Base-by-base conservation (phyloP, 2,329 filamentous ascomycete species). In the Colletotrichum salicis region DNA sequence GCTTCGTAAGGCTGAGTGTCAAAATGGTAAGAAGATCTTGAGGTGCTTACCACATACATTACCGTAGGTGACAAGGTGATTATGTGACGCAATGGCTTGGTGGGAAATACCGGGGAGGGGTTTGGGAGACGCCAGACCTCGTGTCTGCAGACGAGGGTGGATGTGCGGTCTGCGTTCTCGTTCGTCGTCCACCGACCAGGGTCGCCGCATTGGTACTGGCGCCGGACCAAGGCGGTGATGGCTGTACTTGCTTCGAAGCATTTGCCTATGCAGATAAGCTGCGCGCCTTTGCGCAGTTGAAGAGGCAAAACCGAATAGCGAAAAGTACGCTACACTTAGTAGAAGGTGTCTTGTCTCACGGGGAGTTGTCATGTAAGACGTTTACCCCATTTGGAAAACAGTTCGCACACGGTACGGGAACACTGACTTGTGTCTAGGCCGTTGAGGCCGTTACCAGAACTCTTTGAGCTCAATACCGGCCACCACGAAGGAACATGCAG, bases 191-290 rank as follows among this genome's bases (percentile, higher is more conserved):
- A 29, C 15, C 31, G 51, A 45, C 68, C 45, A 41, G 58, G 58
- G 48, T 24, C 29, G 57, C 64, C 59, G 31, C 51, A 59, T 63
- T 54, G 51, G 69, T 69, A 54, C 65, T 72, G 60, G 65, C 55
- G 59, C 51, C 69, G 69, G 69, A 68, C 45, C 24, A 71, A 69
- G 64, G 69, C 65, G 65, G 59, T 64, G 69, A 51, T 55, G 54
- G 58, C 54, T 59, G 65, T 55, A 48, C 37, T 22, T 67, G 15
- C 52, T 33, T 58, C 31, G 58, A 69, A 54, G 51, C 48, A 54
- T 27, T 27, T 35, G 48, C 35, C 37, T 52, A 71, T 58, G 68
- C 57, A 62, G 57, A 67, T 45, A 67, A 58, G 64, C 63, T 54
- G 22, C 45, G 22, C 33, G 61, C 33, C 24, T n/a, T 64, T 33